Conservation (phyloP, 208 protist species). For the Eutreptiella sp. region DNA sequence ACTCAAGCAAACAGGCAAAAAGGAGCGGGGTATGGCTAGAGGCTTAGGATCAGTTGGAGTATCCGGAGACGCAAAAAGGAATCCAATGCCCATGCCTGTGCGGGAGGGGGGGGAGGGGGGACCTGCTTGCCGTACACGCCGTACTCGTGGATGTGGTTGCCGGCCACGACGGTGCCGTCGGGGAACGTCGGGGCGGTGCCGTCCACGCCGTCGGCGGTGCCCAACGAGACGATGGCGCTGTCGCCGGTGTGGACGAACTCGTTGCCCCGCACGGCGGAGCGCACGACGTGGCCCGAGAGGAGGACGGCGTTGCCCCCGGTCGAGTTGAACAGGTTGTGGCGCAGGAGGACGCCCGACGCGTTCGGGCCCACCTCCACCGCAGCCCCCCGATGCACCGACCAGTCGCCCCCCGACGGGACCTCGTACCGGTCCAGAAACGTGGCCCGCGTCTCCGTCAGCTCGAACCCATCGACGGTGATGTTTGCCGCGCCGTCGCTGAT, state of each 20-base stretch:
- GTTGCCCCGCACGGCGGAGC: not conserved
- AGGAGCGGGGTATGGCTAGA: too few relatives aligned
- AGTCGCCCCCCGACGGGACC: slow-evolving; percentile 17
- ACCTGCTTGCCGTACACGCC: slow-evolving; percentile 30
- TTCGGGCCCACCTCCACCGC: not conserved
- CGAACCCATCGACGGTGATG: slow-evolving; percentile 3
- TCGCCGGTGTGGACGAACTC: slow-evolving; percentile 5
- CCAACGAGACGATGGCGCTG: not conserved
- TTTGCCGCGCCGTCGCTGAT: too few relatives aligned
- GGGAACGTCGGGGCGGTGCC: not conserved
- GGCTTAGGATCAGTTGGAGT: too few relatives aligned
- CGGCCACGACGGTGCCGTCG: not conserved
- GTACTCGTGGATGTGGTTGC: slow-evolving; percentile 18
- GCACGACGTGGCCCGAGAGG: not conserved
- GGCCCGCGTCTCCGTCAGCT: not conserved
- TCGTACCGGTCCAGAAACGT: slow-evolving; percentile 4
- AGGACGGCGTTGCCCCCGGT: slow-evolving; percentile 12
- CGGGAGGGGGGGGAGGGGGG: too few relatives aligned
- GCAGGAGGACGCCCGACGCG: too few relatives aligned
- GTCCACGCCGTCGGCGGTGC: not conserved
- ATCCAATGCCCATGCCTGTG: too few relatives aligned
- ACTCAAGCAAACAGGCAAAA: too few relatives aligned
- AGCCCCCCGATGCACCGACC: slow-evolving; percentile 7
- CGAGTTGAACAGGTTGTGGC: too few relatives aligned
- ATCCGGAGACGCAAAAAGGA: too few relatives aligned